Base-by-base conservation (phyloP, 805 yeast genomes). In the Wickerhamia fluorescens region DNA sequence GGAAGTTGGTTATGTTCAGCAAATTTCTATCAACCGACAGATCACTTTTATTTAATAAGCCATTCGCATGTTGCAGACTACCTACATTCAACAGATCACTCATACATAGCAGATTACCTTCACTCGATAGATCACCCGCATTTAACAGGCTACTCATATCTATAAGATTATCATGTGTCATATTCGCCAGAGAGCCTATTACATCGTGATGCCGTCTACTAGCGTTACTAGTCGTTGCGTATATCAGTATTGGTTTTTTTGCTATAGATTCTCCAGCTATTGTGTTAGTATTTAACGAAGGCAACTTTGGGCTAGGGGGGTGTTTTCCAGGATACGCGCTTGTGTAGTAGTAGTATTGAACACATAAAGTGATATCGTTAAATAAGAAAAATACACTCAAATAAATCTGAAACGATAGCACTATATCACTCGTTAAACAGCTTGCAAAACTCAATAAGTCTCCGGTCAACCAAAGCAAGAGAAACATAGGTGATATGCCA, bases 391-490 rank as follows among this genome's bases (percentile, higher is more conserved):
- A 63, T 15, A 61, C 27, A 34, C 67, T 60, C 28, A 61, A 47
- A 35, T 55, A 60, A 4, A 63, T 29, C 34, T 63, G 69, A 35
- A 62, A 63, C 34, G 42, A 36, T 27, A 63, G 44, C 16, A 59
- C 66, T 9, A 42, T 54, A 20, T 56, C 61, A 34, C 58, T 63
- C 14, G 61, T 35, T 17, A 62, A 37, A 37, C 68, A 61, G 36
- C 67, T 60, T 16, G 63, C 44, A 35, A 49, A 44, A 29, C 68
- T 61, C 32, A 61, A 54, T 21, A 50, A 37, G 35, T 49, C 52
- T 5, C 88, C 89, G 30, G 65, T 45, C 36, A 75, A 67, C 87
- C 87, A 80, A 33, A 74, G 67, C 7, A 65, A 37, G 3, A 80
- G 62, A 40, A 80, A 80, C 4, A 66, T 63, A 18, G 72, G 61